Evolutionary conservation across 1,284 basidiomycete species (phyloP).

Genomic region (Rhizoctonia solani): DNA sequence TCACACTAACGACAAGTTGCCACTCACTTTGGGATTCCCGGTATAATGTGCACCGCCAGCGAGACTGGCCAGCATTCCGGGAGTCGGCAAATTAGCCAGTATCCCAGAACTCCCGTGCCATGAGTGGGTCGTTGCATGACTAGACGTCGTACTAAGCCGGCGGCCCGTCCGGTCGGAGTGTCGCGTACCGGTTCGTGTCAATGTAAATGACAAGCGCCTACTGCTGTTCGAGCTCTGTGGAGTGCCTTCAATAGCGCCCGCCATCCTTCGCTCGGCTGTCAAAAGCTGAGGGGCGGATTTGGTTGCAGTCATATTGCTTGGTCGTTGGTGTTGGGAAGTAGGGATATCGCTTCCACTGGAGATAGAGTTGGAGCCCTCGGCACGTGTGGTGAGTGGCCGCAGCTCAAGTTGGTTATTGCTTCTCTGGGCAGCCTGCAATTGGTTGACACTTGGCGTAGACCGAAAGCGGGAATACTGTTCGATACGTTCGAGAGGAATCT

Average conservation of each 20-base stretch:
- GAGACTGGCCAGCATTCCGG: slow-evolving; percentile 6
- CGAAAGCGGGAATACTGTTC: slow-evolving; percentile 30
- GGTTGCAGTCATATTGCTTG: not conserved
- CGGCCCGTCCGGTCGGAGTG: slow-evolving; percentile 29
- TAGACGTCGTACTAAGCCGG: slow-evolving; percentile 27
- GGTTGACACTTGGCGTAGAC: slow-evolving; percentile 10
- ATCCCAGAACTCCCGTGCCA: slow-evolving; percentile 24
- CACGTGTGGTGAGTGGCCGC: not conserved
- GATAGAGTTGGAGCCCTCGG: not conserved
- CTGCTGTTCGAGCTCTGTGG: not conserved
- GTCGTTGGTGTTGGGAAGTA: not conserved
- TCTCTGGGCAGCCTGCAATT: not conserved
- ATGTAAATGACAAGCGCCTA: slow-evolving; percentile 12
- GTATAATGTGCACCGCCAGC: slow-evolving; percentile 27
- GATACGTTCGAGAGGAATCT: slow-evolving; percentile 18
- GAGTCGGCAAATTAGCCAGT: slow-evolving; percentile 21
- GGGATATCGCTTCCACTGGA: too few relatives aligned
- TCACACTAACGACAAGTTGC: not conserved
- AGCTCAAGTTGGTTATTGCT: slow-evolving; percentile 1
- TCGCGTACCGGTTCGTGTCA: slow-evolving; percentile 16
- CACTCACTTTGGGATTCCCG: slow-evolving; percentile 23
- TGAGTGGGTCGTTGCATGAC: slow-evolving; percentile 20
- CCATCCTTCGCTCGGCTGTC: not conserved
- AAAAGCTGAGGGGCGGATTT: slow-evolving; percentile 3
- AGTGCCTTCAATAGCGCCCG: not conserved